These are phyloP conservation scores for Hsuehochloa calcarea DNA, from an alignment of 176 grass and related monocot genomes.

Conservation along the genomic window DNA sequence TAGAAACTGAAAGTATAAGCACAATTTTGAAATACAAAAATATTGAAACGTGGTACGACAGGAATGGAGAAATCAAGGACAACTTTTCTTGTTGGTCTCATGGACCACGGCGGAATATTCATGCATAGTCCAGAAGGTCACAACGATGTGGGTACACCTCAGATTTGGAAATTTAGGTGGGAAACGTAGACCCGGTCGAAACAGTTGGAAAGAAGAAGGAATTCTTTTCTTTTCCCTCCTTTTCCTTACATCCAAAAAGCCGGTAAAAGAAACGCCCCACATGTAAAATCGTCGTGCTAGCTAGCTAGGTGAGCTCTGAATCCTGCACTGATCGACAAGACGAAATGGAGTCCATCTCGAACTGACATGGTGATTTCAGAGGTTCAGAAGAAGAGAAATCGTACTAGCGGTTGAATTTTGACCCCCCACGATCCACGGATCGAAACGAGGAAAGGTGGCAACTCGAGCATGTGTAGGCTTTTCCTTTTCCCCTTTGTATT, in stretches of 20 bases:
- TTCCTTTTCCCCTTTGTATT: too few species aligned
- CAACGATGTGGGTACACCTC: background rate
- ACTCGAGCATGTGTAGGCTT: background rate
- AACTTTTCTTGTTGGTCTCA: background rate
- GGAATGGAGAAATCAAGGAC: background rate
- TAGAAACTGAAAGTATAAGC: background rate
- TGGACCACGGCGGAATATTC: constrained; percentile 29
- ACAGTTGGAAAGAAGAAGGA: background rate
- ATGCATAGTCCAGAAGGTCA: background rate
- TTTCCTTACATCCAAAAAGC: background rate
- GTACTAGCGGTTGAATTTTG: background rate
- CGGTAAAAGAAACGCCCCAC: background rate
- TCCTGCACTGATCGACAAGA: background rate
- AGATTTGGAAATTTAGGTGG: background rate
- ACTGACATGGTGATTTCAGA: too few species aligned
- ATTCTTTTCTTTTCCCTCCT: background rate
- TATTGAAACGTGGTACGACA: background rate
- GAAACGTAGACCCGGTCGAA: background rate
- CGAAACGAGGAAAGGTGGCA: background rate
- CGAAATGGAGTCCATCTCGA: background rate
- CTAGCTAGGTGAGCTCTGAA: background rate
- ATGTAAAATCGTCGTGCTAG: background rate
- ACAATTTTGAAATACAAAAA: background rate
- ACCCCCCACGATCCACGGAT: background rate
- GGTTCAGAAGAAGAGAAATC: background rate